These are phyloP conservation scores for Microsporum ferrugineum DNA, from an alignment of 2,329 filamentous ascomycete genomes.

Conservation along the genomic window DNA sequence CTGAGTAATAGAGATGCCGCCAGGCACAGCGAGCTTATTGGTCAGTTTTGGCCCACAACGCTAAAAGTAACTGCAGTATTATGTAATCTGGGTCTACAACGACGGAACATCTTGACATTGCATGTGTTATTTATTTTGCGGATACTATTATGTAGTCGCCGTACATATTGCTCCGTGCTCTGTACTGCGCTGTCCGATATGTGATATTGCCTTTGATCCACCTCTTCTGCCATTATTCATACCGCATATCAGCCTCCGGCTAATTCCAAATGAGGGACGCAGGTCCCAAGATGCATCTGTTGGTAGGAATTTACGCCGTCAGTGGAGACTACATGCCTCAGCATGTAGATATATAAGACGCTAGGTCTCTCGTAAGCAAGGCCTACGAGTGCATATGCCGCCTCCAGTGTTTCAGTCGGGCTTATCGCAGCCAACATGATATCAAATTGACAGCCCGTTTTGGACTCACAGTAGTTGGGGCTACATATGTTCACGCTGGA, in stretches of 20 bases:
- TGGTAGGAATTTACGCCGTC: neutral
- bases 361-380: neutral
- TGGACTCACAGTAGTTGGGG: neutral
- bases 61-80: too few relatives aligned
- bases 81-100: too few relatives aligned
- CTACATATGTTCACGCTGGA: neutral
- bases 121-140: too few relatives aligned
- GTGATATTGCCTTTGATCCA: too few relatives aligned
- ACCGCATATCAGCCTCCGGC: neutral
- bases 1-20: too few relatives aligned
- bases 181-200: too few relatives aligned
- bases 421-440: neutral
- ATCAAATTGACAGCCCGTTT: neutral
- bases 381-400: neutral
- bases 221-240: neutral
- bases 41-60: too few relatives aligned
- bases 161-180: too few relatives aligned
- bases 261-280: neutral
- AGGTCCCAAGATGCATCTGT: neutral
- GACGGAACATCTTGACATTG: too few relatives aligned
- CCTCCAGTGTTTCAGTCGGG: neutral
- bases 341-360: neutral
- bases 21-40: too few relatives aligned
- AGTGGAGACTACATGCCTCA: neutral
- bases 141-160: too few relatives aligned